Evolutionary conservation across 2,329 filamentous ascomycete genomes (phyloP).

Genomic region (Colletotrichum godetiae): DNA sequence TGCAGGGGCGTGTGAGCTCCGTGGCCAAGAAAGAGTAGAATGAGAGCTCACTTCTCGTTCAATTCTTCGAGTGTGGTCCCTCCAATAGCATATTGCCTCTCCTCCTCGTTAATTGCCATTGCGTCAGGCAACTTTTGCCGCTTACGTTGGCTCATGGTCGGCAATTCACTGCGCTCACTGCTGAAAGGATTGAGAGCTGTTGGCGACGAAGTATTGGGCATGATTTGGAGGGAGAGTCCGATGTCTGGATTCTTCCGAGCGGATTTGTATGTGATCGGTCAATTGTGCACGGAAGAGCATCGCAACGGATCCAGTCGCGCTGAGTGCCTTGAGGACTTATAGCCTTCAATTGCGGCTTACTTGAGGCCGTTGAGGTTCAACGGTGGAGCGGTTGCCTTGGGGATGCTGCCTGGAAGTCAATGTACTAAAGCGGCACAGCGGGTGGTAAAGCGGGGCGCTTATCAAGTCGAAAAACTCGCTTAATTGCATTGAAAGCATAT

Average conservation of each 20-base stretch:
- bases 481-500: not conserved
- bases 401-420: constrained; percentile 29
- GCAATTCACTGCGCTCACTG: not conserved
- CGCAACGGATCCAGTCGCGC: not conserved
- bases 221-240: not conserved
- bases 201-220: not conserved
- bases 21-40: not conserved
- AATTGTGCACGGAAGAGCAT: not conserved
- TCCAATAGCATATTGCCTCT: constrained; percentile 59
- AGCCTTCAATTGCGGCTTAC: constrained; percentile 7
- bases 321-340: constrained; percentile 13
- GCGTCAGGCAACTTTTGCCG: constrained; percentile 45
- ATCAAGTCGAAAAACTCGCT: accelerated
- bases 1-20: constrained; percentile 48
- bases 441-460: not conserved
- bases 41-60: constrained; percentile 53
- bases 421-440: constrained; percentile 2
- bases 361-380: not conserved
- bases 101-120: constrained; percentile 61
- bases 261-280: too few relatives aligned
- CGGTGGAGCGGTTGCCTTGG: constrained; percentile 32
- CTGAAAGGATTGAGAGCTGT: not conserved
- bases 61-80: constrained; percentile 55
- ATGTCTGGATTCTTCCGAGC: accelerated
- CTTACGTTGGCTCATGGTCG: constrained; percentile 48